Conservation (phyloP, 768 basidiomycete species). For the Naganishia antarctica region DNA sequence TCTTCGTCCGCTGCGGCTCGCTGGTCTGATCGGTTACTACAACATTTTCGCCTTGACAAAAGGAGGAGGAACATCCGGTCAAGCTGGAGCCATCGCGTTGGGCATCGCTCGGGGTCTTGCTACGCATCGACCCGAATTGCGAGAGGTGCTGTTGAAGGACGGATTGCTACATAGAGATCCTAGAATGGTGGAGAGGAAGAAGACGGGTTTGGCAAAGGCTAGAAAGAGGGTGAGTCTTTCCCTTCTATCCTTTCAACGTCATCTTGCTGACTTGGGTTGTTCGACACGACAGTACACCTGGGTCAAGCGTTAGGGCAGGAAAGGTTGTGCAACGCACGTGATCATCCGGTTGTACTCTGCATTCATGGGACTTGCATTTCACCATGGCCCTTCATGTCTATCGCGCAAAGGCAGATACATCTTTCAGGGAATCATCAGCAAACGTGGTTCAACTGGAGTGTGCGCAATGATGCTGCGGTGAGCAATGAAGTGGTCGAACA, state of each 20-base stretch:
- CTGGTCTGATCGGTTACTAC: conserved; percentile 77
- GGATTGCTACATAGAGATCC: conserved; percentile 85
- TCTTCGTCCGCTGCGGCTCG: conserved; percentile 74
- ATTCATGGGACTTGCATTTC: background rate
- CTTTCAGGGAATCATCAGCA: no score
- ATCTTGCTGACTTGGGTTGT: conserved; percentile 18
- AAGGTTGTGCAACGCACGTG: background rate
- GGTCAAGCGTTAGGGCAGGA: conserved; percentile 75
- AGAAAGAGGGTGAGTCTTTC: conserved; percentile 70
- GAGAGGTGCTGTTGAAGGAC: conserved; percentile 66
- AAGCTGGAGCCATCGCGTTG: conserved; percentile 76
- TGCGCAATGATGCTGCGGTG: no score
- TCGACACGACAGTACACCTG: conserved; percentile 67
- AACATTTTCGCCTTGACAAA: conserved; percentile 67
- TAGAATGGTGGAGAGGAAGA: conserved; percentile 97
- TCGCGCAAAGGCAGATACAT: no score
- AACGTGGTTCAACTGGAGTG: no score
- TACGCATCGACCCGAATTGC: conserved; percentile 64
- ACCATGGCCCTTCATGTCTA: no score
- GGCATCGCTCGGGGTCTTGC: conserved; percentile 49
- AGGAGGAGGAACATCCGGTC: conserved; percentile 86
- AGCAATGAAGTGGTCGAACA: no score
- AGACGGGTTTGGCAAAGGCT: conserved; percentile 86
- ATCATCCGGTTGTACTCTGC: conserved; percentile 4
- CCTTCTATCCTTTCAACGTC: conserved; percentile 10